Evolutionary conservation across 1,284 basidiomycete genomes (phyloP), one percentile per base, ranked within the genome.

Genomic region (Malassezia japonica): DNA sequence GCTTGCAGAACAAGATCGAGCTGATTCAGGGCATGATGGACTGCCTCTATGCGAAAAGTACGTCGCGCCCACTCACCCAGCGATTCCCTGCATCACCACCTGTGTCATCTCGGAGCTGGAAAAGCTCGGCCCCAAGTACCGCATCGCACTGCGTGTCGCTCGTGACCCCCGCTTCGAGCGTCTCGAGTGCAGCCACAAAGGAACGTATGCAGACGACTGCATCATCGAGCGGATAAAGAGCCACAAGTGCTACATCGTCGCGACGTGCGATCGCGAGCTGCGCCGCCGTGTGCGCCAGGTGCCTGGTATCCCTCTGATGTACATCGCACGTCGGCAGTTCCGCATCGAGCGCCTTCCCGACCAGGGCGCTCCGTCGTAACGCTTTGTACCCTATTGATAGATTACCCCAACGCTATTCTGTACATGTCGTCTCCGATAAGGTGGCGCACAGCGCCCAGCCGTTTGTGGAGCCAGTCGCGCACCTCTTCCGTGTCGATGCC

Each of bases 11-110:
- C 77, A 95, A 96, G 75, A 79, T 99, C 62, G 94, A 99, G 74
- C 80, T 98, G 39, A 80, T 96, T 18, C 84, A 86, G 67, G 90
- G 88, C 13, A 96, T 99, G 94, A 96, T 98, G 91, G 94, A 98
- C 73, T 95, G 91, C 66, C 77, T 99, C 12, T 96, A 88, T 75
- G 94, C 94, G n/a, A 96, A 98, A 77, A 92, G 91, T 92, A 65
- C 59, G 85, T 77, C 18, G 21, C 23, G 36, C 16, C 13, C 20
- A 20, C 41, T 55, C 35, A 27, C 27, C 21, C 70, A 92, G 91
- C 88, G 73, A 96, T 96, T 64, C 94, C 94, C 0, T 96, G 91
- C 65, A 87, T 99, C 24, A 95, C 94, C 16, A 91, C 95, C 73
- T 99, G 94, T 67, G 94, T 98, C 7, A 84, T 98, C 77, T 91